These are phyloP conservation scores for Colletotrichum orbiculare DNA, from an alignment of 2,329 filamentous ascomycete genomes.

Conservation along the genomic window DNA sequence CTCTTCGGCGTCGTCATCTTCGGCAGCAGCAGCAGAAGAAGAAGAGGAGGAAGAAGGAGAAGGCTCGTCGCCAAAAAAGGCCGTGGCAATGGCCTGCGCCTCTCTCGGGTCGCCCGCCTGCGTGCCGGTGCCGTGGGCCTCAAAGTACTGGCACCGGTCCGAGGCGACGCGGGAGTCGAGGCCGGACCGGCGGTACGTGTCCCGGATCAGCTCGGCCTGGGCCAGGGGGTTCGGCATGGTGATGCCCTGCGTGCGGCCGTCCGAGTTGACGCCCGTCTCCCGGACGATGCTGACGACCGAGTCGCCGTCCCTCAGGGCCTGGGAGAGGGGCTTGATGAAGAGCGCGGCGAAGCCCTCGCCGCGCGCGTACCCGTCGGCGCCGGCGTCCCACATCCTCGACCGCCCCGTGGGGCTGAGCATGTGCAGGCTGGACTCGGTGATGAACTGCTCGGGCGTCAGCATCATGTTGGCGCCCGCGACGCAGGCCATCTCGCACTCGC, in stretches of 20 bases:
- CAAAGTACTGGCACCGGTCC: conserved; percentile 54
- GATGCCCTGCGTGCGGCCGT: conserved; percentile 56
- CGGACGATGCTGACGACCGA: conserved; percentile 51
- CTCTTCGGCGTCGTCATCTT: conserved; percentile 28
- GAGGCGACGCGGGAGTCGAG: conserved; percentile 45
- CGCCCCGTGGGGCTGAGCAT: conserved; percentile 44
- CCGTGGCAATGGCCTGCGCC: conserved; percentile 39
- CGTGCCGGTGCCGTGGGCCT: conserved; percentile 57
- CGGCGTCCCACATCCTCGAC: conserved; percentile 51
- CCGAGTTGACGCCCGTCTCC: conserved; percentile 50
- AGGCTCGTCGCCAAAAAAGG: conserved; percentile 44
- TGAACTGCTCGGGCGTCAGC: conserved; percentile 35
- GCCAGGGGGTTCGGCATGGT: conserved; percentile 47
- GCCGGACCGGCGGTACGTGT: conserved; percentile 51
- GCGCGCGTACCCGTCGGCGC: conserved; percentile 59
- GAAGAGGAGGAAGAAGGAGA: conserved; percentile 30
- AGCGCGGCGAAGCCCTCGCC: conserved; percentile 58
- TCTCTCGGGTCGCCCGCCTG: conserved; percentile 43
- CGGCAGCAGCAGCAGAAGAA: too few species aligned
- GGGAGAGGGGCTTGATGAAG: conserved; percentile 53
- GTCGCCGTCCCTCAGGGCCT: conserved; percentile 54
- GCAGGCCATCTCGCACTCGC: conserved; percentile 47
- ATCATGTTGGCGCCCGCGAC: conserved; percentile 46
- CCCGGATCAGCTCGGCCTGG: conserved; percentile 51
- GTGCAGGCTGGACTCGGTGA: conserved; percentile 39